Conservation (phyloP, 164 flowering plant species). For the Kalanchoe fedtschenkoi region DNA sequence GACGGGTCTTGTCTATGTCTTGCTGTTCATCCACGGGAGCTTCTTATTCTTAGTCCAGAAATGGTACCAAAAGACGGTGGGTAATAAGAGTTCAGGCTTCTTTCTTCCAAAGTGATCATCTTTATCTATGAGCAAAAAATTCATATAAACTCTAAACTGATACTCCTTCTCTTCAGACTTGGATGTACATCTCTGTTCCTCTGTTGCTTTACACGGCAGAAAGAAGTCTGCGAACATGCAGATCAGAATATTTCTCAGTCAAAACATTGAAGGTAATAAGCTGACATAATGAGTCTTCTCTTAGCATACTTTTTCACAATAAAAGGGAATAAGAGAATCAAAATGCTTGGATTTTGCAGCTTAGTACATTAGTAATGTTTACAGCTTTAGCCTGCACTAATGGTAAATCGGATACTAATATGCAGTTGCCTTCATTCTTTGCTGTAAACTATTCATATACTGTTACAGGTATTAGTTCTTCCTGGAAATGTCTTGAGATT, state of each 20-base stretch:
- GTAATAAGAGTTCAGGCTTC: slow-evolving; percentile 5
- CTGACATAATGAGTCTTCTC: not conserved
- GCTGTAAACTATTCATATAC: not conserved
- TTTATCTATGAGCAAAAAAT: not conserved
- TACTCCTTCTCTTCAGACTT: slow-evolving; percentile 46
- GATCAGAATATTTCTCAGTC: slow-evolving; percentile 63
- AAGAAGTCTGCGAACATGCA: slow-evolving; percentile 46
- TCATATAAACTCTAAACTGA: not conserved
- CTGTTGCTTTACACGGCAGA: slow-evolving; percentile 70
- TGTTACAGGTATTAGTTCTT: slow-evolving; percentile 55
- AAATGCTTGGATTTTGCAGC: not conserved
- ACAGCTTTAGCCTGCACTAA: not conserved
- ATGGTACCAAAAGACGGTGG: slow-evolving; percentile 84
- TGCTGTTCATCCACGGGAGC: slow-evolving; percentile 72
- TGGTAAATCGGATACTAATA: not conserved
- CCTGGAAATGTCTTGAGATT: slow-evolving; percentile 89
- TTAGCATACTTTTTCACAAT: not conserved
- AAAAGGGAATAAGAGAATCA: not conserved
- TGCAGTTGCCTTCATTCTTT: no score
- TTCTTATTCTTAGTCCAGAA: slow-evolving; percentile 58
- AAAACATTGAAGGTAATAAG: slow-evolving; percentile 62
- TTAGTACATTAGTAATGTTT: not conserved
- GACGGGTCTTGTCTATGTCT: slow-evolving; percentile 53
- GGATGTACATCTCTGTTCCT: slow-evolving; percentile 87
- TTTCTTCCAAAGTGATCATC: not conserved